These are phyloP conservation scores for Durio zibethinus DNA, from an alignment of 345 rosid genomes.

Conservation along the genomic window DNA sequence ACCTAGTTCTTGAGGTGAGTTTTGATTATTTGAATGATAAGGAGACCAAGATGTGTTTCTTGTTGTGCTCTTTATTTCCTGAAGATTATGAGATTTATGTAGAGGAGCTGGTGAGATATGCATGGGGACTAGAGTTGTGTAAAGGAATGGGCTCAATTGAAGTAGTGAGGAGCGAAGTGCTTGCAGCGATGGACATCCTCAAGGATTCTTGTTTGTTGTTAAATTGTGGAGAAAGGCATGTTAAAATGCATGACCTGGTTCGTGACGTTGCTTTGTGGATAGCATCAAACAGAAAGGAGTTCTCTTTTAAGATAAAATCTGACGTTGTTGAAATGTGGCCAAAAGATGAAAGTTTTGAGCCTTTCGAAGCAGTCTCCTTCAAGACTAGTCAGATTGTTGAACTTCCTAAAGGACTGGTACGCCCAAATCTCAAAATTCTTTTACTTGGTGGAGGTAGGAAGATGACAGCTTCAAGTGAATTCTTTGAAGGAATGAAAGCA, in stretches of 20 bases:
- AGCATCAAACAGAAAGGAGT: background rate
- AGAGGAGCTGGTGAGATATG: background rate
- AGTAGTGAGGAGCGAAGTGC: background rate
- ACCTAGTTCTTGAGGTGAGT: background rate
- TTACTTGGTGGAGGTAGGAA: too few species aligned
- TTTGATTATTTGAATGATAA: background rate
- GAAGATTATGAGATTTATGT: background rate
- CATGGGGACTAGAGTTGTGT: background rate
- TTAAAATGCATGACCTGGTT: background rate
- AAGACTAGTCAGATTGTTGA: too few species aligned
- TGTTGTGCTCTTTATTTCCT: background rate
- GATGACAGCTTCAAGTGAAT: too few species aligned
- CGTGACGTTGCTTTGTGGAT: background rate
- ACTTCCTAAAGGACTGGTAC: too few species aligned
- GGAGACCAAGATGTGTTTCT: background rate
- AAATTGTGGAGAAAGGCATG: background rate
- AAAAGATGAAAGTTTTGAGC: background rate
- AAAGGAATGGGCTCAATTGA: background rate
- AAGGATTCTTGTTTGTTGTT: background rate
- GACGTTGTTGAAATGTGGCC: too few species aligned
- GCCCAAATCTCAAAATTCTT: too few species aligned
- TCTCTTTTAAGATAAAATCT: background rate
- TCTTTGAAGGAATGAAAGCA: too few species aligned
- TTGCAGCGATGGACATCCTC: background rate
- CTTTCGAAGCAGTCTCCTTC: background rate